Conservation (phyloP, 495 filamentous ascomycete genomes). For the Tuber magnatum region DNA sequence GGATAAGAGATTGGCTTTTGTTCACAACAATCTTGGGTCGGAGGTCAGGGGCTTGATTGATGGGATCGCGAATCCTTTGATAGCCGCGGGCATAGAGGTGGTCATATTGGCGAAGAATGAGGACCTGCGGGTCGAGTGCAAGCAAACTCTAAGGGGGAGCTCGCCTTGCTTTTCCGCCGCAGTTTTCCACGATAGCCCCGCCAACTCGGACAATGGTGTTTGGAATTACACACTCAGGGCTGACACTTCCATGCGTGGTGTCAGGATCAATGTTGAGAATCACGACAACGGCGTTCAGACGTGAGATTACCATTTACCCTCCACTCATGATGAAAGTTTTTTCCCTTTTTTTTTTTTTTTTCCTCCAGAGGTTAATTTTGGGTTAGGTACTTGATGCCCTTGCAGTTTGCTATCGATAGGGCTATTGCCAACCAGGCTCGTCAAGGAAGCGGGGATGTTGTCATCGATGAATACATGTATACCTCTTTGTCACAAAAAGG, state of each 20-base stretch:
- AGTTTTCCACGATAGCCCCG: constrained; percentile 52
- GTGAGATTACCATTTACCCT: constrained; percentile 43
- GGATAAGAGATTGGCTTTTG: constrained; percentile 65
- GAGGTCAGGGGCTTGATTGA: constrained; percentile 66
- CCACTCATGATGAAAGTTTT: too few species aligned
- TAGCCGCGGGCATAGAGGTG: constrained; percentile 48
- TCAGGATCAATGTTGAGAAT: constrained; percentile 52
- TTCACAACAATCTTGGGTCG: constrained; percentile 67
- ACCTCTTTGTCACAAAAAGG: constrained; percentile 61
- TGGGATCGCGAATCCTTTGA: constrained; percentile 50
- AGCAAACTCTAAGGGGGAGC: constrained; percentile 60
- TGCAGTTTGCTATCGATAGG: constrained; percentile 68
- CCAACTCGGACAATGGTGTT: constrained; percentile 50
- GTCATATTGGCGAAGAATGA: constrained; percentile 48
- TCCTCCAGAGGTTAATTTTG: background rate
- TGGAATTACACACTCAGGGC: constrained; percentile 82
- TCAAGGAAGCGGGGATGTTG: constrained; percentile 21
- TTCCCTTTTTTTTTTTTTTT: background rate
- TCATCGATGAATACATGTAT: constrained; percentile 62
- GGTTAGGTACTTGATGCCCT: constrained; percentile 51
- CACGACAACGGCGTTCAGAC: constrained; percentile 62
- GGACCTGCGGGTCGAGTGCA: constrained; percentile 56
- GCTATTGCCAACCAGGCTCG: constrained; percentile 52
- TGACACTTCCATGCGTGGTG: constrained; percentile 55
- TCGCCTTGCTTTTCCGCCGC: constrained; percentile 68